Evolutionary conservation across 2,329 filamentous ascomycete genomes (phyloP), one percentile per base, ranked within the genome.

Genomic region (Xylaria sp.): DNA sequence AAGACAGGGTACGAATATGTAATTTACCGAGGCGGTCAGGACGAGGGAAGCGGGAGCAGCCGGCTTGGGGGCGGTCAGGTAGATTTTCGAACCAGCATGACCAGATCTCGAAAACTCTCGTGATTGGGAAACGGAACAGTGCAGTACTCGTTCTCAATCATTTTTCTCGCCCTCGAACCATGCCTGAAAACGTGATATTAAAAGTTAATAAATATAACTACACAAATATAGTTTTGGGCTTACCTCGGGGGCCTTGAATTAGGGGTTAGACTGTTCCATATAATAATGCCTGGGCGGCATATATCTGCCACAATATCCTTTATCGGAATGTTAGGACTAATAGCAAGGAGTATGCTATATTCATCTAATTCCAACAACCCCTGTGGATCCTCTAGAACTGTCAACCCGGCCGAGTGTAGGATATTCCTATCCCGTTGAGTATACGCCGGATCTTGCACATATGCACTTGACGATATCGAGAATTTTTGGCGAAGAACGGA

Each of bases 231-330:
- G 21, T 44, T 64, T 67, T 44, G 53, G 16, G 21, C 65, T 63
- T 58, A 67, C 65, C 65, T 63, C 54, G 3, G 18, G 12, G 51
- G 1, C 12, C 32, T 44, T 53, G n/a, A 1, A 67, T 62, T 16
- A 44, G 35, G 60, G 47, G 6, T 25, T 50, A 21, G 5, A 13
- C 12, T 50, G n/a, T 71, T 44, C 60, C 60, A 63, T 65, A 67
- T 69, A 50, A 73, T 74, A 44, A 75, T 70, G 59, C 68, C 66
- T 42, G 69, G 73, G 54, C 69, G 71, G 60, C 73, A 74, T 40
- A 63, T 71, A 65, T 73, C 73, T 69, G 58, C 68, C 59, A 73
- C 72, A 55, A 73, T 74, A 47, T 73, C 65, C 47, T 69, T 65
- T 10, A 74, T 35, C 35, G 72, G 73, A 58, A 71, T 13, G n/a